phyloP scores from a whole-genome alignment of 2,329 filamentous ascomycete species.

The Epicoccum nigrum region DNA sequence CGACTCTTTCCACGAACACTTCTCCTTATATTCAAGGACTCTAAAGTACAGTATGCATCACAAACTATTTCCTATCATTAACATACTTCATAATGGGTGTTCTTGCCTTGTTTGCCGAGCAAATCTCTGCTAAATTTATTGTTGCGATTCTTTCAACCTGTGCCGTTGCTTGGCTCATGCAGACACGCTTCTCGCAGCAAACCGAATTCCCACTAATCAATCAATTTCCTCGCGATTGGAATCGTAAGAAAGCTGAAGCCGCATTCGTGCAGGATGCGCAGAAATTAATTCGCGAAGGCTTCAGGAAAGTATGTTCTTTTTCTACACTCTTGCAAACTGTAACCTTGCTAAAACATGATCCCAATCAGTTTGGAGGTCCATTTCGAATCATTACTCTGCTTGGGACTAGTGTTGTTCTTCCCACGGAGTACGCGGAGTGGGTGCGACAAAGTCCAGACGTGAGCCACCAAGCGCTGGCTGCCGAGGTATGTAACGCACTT shows the following conservation, averaged over 20 bases:
- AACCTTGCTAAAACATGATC: too few species aligned
- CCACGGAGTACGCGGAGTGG: background rate
- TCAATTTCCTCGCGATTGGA: background rate
- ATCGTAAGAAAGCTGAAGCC: background rate
- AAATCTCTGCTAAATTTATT: too few species aligned
- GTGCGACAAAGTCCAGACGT: background rate
- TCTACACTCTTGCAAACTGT: too few species aligned
- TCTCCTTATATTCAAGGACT: too few species aligned
- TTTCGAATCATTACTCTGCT: background rate
- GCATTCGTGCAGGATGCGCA: background rate
- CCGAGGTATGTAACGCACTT: background rate
- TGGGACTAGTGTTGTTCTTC: background rate
- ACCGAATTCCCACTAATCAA: background rate
- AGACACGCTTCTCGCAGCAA: too few species aligned
- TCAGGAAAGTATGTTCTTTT: background rate
- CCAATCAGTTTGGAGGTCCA: background rate
- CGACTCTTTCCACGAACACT: too few species aligned
- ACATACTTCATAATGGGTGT: too few species aligned
- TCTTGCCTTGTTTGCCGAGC: too few species aligned
- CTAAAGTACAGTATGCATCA: too few species aligned
- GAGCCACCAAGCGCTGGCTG: background rate
- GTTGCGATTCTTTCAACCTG: too few species aligned
- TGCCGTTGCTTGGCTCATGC: too few species aligned
- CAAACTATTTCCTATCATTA: too few species aligned
- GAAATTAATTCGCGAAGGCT: background rate